These are phyloP conservation scores for Sequoia sempervirens DNA, from an alignment of 75 land plant genomes.

Conservation along the genomic window DNA sequence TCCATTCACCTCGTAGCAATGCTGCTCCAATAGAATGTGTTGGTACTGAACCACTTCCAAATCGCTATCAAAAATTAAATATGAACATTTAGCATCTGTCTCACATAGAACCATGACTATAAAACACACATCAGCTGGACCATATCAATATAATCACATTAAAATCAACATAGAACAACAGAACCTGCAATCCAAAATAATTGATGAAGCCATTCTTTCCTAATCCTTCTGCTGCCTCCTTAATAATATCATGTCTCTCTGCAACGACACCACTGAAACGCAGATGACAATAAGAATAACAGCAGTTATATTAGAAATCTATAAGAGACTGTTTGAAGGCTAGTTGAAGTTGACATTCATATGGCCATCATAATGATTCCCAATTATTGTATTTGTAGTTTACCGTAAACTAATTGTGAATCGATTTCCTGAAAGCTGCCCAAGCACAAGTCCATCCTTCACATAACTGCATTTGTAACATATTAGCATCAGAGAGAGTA, in stretches of 20 bases:
- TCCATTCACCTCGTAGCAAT: slow-evolving; percentile 93
- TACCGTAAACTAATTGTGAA: slow-evolving; percentile 91
- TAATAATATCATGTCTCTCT: slow-evolving; percentile 61
- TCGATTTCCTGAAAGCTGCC: slow-evolving; percentile 79
- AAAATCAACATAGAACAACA: neutral
- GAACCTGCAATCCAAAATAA: slow-evolving; percentile 94
- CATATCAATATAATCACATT: neutral
- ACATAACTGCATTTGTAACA: slow-evolving; percentile 60
- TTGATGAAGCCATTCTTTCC: slow-evolving; percentile 87
- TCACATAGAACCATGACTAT: neutral
- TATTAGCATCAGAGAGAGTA: neutral
- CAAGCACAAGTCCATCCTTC: slow-evolving; percentile 77
- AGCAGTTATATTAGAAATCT: neutral
- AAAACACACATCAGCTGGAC: neutral
- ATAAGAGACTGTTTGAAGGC: neutral
- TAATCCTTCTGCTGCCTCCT: slow-evolving; percentile 61
- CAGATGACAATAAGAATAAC: neutral
- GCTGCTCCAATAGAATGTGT: slow-evolving; percentile 84
- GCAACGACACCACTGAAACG: slow-evolving; percentile 71
- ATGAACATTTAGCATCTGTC: slow-evolving; percentile 3
- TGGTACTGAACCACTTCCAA: slow-evolving; percentile 90
- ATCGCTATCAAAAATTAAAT: slow-evolving; percentile 50
- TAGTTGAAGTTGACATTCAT: neutral
- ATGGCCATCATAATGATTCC: neutral
- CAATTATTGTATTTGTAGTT: neutral